Evolutionary conservation across 495 filamentous ascomycete genomes (phyloP), one percentile per base, ranked within the genome.

Genomic region (Neurospora intermedia): DNA sequence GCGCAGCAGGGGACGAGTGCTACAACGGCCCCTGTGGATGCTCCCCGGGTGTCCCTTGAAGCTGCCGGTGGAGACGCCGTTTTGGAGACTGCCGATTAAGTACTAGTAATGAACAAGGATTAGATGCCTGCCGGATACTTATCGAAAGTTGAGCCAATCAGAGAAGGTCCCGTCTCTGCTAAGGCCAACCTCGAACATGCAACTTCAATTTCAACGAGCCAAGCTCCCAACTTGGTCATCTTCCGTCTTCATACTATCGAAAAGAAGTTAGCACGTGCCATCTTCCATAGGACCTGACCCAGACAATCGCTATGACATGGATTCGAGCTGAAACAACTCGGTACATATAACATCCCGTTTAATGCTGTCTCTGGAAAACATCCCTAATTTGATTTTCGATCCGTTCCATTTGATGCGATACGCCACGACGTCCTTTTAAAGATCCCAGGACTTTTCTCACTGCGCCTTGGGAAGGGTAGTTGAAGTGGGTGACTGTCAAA

Each of bases 401-500:
- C 54, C 23, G 11, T 6, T 9, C 31, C 1, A 6, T 27, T 6
- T 13, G 23, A 62, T 23, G 11, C 23, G 6, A 62, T 13, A 62
- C 13, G 11, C 45, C 23, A 62, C 6, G 23, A 31, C 2, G 2
- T 62, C 20, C 48, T 11, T 31, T 48, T 16, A 4, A 31, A 15
- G 6, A 59, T 15, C 23, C 0, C 11, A 13, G 13, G 31, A 13
- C 18, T 10, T 31, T 18, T 1, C 13, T 62, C 27, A 18, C 15
- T 35, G 27, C 42, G 73, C 70, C 73, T 80, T 78, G 9, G 84
- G 84, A 4, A 82, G 73, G 1, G 83, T 79, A 1, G 81, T 82
- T 6, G 80, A 77, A 5, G 39, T 39, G 39, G 39, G 54, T 85
- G 83, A 40, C 72, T 78, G 79, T 88, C 85, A 45, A 88, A 83